A percentile compares a stretch with the other conserved stretches of the same genome.
Evolutionary conservation across 176 grass and related monocot genomes (phyloP).

Genomic region (Oryza longistaminata): DNA sequence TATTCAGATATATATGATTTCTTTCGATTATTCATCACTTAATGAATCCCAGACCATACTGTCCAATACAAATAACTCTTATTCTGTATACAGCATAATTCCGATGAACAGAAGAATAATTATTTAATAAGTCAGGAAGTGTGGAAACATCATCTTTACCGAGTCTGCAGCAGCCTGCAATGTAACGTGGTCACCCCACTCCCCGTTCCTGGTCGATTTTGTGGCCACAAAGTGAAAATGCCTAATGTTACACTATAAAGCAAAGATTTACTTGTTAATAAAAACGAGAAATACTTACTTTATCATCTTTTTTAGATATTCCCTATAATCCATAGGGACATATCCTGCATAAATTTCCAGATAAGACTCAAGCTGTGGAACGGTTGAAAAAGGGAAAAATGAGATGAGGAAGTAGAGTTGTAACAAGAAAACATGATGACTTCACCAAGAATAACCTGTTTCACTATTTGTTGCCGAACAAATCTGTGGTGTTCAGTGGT

Average conservation of each 20-base stretch:
- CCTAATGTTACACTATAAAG: background rate
- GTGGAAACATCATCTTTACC: slow-evolving; percentile 49
- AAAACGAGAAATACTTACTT: slow-evolving; percentile 51
- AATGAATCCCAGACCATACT: background rate
- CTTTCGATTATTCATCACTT: background rate
- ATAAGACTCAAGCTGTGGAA: slow-evolving; percentile 65
- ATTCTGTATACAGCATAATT: background rate
- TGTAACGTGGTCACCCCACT: slow-evolving; percentile 98
- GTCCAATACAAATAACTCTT: background rate
- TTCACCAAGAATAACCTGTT: slow-evolving; percentile 59
- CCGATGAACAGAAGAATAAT: background rate
- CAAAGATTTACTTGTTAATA: slow-evolving; percentile 1
- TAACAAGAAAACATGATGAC: background rate
- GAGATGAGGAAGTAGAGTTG: background rate
- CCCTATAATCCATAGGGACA: slow-evolving; percentile 87
- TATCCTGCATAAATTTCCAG: slow-evolving; percentile 79
- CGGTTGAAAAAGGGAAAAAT: slow-evolving; percentile 11
- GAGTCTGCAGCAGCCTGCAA: slow-evolving; percentile 93
- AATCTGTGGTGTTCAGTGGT: slow-evolving; percentile 75
- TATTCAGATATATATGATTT: background rate
- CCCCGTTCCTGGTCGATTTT: slow-evolving; percentile 61
- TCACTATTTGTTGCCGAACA: slow-evolving; percentile 76
- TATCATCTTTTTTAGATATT: slow-evolving; percentile 84
- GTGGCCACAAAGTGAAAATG: slow-evolving; percentile 19
- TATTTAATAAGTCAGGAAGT: background rate